Evolutionary conservation across 2,329 filamentous ascomycete species (phyloP).

Genomic region (Aspergillus glaucus): DNA sequence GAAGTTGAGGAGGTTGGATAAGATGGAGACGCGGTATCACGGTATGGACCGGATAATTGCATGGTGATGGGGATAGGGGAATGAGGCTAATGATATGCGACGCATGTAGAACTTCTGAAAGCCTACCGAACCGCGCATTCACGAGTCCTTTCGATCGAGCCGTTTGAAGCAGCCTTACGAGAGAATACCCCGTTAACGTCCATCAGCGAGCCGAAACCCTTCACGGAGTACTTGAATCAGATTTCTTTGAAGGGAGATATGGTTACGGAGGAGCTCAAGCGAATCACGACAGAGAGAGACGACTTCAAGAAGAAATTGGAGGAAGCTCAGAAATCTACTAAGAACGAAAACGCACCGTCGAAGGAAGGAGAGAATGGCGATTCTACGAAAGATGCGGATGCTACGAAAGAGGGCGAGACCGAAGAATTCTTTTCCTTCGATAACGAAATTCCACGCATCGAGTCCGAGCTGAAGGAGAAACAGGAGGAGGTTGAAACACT

Average conservation of each 20-base stretch:
- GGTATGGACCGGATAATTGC: conserved; percentile 45
- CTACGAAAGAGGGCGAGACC: conserved; percentile 29
- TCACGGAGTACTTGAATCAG: conserved; percentile 87
- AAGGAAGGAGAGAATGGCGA: conserved; percentile 7
- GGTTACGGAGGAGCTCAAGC: conserved; percentile 88
- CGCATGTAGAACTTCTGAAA: conserved; percentile 67
- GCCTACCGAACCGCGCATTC: conserved; percentile 90
- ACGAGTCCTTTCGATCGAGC: conserved; percentile 78
- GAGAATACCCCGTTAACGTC: conserved; percentile 89
- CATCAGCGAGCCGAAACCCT: conserved; percentile 74
- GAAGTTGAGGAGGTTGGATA: conserved; percentile 80
- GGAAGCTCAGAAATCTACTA: conserved; percentile 59
- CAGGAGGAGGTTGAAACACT: conserved; percentile 65
- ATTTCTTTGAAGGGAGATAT: conserved; percentile 81
- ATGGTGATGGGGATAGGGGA: not conserved
- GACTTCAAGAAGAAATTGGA: conserved; percentile 69
- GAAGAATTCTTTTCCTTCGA: conserved; percentile 93
- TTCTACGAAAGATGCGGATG: conserved; percentile 10
- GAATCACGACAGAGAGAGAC: conserved; percentile 75
- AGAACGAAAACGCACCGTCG: conserved; percentile 29
- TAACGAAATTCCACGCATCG: conserved; percentile 74
- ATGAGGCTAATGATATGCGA: not conserved
- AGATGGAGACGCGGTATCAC: conserved; percentile 78
- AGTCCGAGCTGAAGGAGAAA: conserved; percentile 65
- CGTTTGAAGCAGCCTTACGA: conserved; percentile 83